phyloP scores from a whole-genome alignment of 805 yeast genomes.

The Saccharomycopsis sp. region DNA sequence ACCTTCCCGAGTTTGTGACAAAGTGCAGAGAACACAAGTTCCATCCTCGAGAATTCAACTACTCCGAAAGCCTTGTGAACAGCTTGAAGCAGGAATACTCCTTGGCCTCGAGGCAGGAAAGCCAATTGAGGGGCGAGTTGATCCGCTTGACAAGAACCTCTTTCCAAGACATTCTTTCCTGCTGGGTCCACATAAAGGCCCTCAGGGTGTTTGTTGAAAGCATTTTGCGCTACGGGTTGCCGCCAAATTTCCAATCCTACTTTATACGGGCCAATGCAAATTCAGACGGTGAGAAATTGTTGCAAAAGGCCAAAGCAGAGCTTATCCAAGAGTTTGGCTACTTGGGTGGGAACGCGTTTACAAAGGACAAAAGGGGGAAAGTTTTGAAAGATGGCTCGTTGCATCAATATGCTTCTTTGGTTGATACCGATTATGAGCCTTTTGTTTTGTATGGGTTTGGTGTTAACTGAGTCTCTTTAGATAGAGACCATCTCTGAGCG shows the following conservation, averaged over 20 bases:
- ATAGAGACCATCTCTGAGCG: too few species aligned
- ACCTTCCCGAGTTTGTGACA: constrained; percentile 54
- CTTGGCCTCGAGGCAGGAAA: constrained; percentile 65
- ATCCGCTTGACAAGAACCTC: constrained; percentile 81
- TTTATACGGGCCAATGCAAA: constrained; percentile 37
- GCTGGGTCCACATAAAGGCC: constrained; percentile 86
- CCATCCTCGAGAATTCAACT: constrained; percentile 87
- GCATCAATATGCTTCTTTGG: constrained; percentile 83
- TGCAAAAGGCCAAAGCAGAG: constrained; percentile 55
- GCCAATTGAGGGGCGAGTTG: constrained; percentile 63
- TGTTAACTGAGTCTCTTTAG: constrained; percentile 28
- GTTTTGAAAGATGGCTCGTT: constrained; percentile 55
- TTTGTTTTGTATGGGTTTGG: constrained; percentile 72
- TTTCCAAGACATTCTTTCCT: constrained; percentile 73
- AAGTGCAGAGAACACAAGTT: constrained; percentile 78
- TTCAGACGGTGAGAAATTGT: constrained; percentile 34
- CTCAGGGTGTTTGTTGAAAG: constrained; percentile 86
- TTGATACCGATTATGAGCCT: constrained; percentile 93
- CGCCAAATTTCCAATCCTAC: constrained; percentile 71
- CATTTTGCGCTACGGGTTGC: constrained; percentile 92
- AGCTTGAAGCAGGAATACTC: constrained; percentile 72
- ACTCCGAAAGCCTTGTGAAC: constrained; percentile 67
- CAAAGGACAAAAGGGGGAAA: constrained; percentile 56
- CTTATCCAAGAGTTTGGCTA: constrained; percentile 73
- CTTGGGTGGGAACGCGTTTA: constrained; percentile 84